These are phyloP conservation scores for Hericium rajendrae DNA, from an alignment of 768 basidiomycete species.

Conservation along the genomic window DNA sequence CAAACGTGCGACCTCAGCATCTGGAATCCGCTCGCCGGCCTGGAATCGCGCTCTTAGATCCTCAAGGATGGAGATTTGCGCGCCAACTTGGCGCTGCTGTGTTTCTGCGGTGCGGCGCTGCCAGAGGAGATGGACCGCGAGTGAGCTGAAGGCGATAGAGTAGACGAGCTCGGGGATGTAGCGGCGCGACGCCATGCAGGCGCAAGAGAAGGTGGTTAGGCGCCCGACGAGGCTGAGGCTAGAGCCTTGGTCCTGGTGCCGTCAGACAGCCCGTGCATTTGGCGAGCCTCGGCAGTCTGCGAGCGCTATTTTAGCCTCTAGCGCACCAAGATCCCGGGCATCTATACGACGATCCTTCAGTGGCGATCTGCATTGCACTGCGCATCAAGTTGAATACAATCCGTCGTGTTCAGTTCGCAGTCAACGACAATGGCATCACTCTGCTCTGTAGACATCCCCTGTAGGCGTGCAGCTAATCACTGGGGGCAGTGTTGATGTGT, in stretches of 20 bases:
- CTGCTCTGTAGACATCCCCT: no score
- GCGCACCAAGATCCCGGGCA: no score
- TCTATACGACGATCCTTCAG: no score
- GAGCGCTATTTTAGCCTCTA: not conserved
- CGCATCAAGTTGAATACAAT: no score
- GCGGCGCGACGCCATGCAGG: conserved; percentile 14
- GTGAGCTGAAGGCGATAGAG: conserved; percentile 53
- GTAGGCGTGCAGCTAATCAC: no score
- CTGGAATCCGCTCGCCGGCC: conserved; percentile 33
- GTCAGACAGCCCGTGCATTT: not conserved
- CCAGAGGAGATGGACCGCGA: conserved; percentile 57
- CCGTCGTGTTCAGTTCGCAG: no score
- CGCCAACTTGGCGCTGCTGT: conserved; percentile 30
- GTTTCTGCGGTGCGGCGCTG: conserved; percentile 40
- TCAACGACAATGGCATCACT: no score
- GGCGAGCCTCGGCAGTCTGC: not conserved
- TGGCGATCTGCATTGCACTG: no score
- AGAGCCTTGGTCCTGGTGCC: not conserved
- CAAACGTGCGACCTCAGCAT: conserved; percentile 43
- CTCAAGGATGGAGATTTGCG: conserved; percentile 54
- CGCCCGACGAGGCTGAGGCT: not conserved
- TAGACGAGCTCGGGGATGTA: conserved; percentile 61
- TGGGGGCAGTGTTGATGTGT: no score
- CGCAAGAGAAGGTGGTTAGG: not conserved
- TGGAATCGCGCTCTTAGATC: conserved; percentile 44